Conservation (phyloP, 257 asterid species). For the Ocimum tenuiflorum region DNA sequence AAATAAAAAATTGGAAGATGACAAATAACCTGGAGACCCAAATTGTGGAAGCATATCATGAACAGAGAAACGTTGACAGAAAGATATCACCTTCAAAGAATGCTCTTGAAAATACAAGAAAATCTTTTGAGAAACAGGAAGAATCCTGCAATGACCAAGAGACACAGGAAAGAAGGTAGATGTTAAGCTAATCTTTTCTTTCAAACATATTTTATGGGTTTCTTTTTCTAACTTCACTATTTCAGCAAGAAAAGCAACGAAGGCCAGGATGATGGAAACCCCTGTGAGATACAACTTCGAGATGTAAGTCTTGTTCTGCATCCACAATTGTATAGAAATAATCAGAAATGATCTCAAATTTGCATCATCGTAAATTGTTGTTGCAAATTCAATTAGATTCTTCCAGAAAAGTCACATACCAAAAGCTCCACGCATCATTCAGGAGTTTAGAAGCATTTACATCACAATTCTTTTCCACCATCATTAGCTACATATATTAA, state of each 20-base stretch:
- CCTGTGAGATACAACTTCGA: constrained; percentile 38
- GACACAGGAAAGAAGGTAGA: constrained; percentile 42
- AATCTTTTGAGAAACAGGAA: constrained; percentile 22
- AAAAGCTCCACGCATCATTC: not conserved
- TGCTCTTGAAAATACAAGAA: constrained; percentile 27
- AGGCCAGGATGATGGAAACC: constrained; percentile 25
- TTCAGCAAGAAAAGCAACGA: constrained; percentile 39
- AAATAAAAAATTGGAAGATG: constrained; percentile 26
- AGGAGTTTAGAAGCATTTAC: not conserved
- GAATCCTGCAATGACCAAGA: constrained; percentile 33
- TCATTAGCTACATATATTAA: not conserved
- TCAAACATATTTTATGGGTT: constrained; percentile 1
- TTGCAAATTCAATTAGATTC: not conserved
- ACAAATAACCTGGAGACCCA: constrained; percentile 38
- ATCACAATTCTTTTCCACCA: not conserved
- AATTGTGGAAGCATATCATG: constrained; percentile 31
- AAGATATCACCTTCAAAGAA: constrained; percentile 29
- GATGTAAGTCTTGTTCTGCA: constrained; percentile 41
- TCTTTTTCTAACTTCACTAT: constrained; percentile 20
- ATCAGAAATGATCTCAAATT: not conserved
- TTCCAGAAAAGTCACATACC: too few relatives aligned
- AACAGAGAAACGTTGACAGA: constrained; percentile 28
- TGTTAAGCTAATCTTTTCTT: constrained; percentile 10
- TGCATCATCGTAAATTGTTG: not conserved
- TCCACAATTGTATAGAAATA: not conserved